Conservation (phyloP, 305 asterid species). For the Coffea humblotiana region DNA sequence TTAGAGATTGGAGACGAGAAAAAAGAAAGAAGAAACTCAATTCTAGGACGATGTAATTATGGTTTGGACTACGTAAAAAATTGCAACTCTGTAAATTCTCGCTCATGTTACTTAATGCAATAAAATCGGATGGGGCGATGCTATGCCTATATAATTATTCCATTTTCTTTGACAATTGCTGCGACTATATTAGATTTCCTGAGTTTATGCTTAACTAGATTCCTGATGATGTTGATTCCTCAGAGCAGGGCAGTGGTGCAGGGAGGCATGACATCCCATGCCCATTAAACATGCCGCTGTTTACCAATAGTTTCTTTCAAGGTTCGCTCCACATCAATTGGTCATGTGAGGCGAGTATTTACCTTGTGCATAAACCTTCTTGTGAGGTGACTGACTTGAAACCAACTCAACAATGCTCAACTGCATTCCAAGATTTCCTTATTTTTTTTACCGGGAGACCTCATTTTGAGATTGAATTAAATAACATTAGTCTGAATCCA, state of each 20-base stretch:
- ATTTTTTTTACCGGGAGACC: neutral
- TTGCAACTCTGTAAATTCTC: conserved; percentile 4
- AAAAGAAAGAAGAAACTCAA: neutral
- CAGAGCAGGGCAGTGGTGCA: conserved; percentile 16
- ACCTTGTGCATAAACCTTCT: conserved; percentile 7
- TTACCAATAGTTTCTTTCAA: conserved; percentile 5
- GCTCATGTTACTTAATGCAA: neutral
- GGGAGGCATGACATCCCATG: conserved; percentile 7
- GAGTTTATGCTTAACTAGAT: conserved; percentile 4
- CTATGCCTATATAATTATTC: neutral
- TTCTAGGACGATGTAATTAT: conserved; percentile 26
- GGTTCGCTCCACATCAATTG: neutral
- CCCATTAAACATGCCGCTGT: conserved; percentile 15
- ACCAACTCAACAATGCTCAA: neutral
- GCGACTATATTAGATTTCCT: neutral
- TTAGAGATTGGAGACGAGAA: neutral
- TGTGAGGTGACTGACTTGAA: neutral
- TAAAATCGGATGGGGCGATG: neutral
- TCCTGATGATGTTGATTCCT: conserved; percentile 10
- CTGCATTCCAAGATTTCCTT: neutral
- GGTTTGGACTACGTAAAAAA: neutral
- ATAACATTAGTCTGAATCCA: neutral
- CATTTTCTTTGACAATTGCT: neutral
- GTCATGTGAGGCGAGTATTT: conserved; percentile 12
- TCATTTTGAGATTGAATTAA: neutral